Conservation (phyloP, 768 basidiomycete species). For the Lactifluus volemus region DNA sequence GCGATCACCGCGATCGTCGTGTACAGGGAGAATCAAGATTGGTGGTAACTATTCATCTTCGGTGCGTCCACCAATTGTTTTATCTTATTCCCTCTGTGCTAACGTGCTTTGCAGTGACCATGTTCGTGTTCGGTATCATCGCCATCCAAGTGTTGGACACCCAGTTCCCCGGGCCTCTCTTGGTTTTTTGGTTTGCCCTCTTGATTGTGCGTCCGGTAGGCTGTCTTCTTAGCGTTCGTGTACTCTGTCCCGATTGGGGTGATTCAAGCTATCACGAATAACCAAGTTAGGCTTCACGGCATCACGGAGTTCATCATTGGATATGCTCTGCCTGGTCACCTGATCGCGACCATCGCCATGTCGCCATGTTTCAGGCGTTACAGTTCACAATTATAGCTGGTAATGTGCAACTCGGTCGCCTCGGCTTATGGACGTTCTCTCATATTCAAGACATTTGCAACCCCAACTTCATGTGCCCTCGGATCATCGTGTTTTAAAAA, state of each 20-base stretch:
- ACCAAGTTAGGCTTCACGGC: conserved; percentile 59
- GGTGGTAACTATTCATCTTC: too few species aligned
- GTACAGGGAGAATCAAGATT: too few species aligned
- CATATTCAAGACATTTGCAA: conserved; percentile 56
- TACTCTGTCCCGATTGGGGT: conserved; percentile 46
- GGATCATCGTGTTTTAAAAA: conserved; percentile 62
- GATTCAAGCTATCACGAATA: conserved; percentile 26
- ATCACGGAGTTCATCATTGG: conserved; percentile 78
- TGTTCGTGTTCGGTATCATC: too few species aligned
- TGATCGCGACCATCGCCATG: conserved; percentile 77
- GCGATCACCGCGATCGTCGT: too few species aligned
- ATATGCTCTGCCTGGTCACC: conserved; percentile 72
- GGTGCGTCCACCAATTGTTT: too few species aligned
- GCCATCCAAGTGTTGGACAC: too few species aligned
- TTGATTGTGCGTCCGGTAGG: conserved; percentile 33
- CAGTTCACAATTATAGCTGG: conserved; percentile 62
- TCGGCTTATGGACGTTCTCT: conserved; percentile 69
- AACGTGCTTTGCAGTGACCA: too few species aligned
- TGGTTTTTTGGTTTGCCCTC: conserved; percentile 61
- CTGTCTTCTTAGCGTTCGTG: conserved; percentile 25
- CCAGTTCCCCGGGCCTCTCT: too few species aligned
- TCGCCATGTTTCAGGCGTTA: conserved; percentile 60
- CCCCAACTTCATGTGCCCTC: conserved; percentile 59
- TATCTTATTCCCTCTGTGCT: too few species aligned
- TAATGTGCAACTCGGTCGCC: conserved; percentile 64